These are phyloP conservation scores for Niebla homalea DNA, from an alignment of 495 filamentous ascomycete genomes.

Conservation along the genomic window DNA sequence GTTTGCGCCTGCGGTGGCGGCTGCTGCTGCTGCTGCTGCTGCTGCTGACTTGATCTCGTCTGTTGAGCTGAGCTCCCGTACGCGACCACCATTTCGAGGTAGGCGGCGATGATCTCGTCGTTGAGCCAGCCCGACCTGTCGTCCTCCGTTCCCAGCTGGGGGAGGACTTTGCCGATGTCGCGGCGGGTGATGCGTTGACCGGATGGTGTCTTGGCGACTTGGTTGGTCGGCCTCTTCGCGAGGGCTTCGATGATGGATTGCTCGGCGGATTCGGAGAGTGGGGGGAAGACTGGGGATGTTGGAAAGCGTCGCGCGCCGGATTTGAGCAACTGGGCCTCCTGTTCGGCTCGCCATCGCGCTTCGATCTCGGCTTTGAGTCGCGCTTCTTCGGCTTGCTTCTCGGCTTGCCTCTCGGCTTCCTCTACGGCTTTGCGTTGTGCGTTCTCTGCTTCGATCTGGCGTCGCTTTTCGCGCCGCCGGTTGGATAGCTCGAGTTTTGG, in stretches of 20 bases:
- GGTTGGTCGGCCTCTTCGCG: conserved; percentile 5
- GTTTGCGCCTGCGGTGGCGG: conserved; percentile 29
- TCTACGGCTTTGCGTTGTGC: background rate
- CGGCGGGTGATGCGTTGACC: conserved; percentile 42
- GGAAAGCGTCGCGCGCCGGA: conserved; percentile 11
- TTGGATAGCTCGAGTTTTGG: too few relatives aligned
- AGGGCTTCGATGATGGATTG: conserved; percentile 1
- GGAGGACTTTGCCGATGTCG: conserved; percentile 47
- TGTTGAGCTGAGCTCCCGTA: conserved; percentile 31
- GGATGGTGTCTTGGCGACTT: conserved; percentile 34
- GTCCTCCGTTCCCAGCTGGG: conserved; percentile 9
- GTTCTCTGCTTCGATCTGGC: background rate
- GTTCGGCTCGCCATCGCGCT: conserved; percentile 3
- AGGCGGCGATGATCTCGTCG: conserved; percentile 66
- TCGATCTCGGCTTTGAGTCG: conserved; percentile 6
- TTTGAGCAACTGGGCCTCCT: background rate
- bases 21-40: conserved; percentile 21
- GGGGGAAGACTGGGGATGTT: conserved; percentile 21
- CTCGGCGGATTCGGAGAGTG: conserved; percentile 20
- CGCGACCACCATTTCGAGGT: conserved; percentile 45
- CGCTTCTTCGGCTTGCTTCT: conserved; percentile 3
- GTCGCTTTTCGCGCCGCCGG: background rate
- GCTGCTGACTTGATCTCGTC: conserved; percentile 2
- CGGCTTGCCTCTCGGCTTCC: background rate
- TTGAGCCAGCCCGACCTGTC: conserved; percentile 55